Percentiles rank a stretch among this genome's conserved stretches.
These are phyloP conservation scores for Paraphoma sp. DNA, from an alignment of 2,329 filamentous ascomycete genomes.

Conservation along the genomic window DNA sequence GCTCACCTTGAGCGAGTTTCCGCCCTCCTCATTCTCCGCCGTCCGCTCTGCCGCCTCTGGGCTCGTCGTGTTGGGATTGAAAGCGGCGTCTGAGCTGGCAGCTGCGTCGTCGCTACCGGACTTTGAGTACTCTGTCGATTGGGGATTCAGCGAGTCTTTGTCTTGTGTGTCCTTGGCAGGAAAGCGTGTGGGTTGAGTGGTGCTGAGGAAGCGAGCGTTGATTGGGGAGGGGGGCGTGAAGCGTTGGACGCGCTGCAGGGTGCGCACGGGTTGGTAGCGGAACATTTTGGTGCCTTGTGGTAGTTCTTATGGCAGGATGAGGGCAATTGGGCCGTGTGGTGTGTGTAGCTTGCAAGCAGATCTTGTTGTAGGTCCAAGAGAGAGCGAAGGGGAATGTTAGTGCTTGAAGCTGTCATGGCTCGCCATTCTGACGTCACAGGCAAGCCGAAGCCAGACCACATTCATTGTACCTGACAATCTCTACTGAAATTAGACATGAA, in stretches of 20 bases:
- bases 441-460: constrained; percentile 1
- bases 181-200: constrained; percentile 20
- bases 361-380: too few relatives aligned
- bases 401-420: constrained; percentile 2
- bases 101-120: constrained; percentile 69
- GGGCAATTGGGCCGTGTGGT: too few relatives aligned
- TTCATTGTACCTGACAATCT: background rate
- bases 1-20: constrained; percentile 61
- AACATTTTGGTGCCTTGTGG: constrained; percentile 23
- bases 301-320: background rate
- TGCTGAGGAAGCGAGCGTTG: constrained; percentile 30
- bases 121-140: constrained; percentile 71
- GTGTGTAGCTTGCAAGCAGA: too few relatives aligned
- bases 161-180: constrained; percentile 54
- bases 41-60: constrained; percentile 66
- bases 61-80: constrained; percentile 70
- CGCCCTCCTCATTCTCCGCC: constrained; percentile 45
- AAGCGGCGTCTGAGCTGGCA: constrained; percentile 67
- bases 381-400: too few relatives aligned
- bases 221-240: constrained; percentile 16
- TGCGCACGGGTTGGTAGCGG: constrained; percentile 28
- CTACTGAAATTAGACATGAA: too few relatives aligned
- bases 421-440: constrained; percentile 10
- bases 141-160: constrained; percentile 68
- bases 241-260: constrained; percentile 21